Percentiles rank a stretch among this genome's conserved stretches.
Conservation (phyloP, 768 basidiomycete species). For the Thelephora aurantiotincta region DNA sequence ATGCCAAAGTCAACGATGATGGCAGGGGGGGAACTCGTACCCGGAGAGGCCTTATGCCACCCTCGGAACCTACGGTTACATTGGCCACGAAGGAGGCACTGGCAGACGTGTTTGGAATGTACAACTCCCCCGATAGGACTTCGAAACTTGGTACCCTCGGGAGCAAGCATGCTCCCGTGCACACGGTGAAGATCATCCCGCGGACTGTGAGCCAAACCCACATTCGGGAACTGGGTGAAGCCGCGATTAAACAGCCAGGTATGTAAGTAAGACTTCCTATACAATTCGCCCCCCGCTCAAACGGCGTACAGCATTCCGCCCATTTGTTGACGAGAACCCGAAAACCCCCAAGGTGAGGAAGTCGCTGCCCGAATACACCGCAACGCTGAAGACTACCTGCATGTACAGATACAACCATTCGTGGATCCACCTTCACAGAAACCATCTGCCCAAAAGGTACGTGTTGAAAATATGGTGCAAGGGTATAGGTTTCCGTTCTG, state of each 20-base stretch:
- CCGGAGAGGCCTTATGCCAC: conserved; percentile 29
- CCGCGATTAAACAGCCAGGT: neutral
- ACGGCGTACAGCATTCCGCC: conserved; percentile 38
- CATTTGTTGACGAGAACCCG: conserved; percentile 54
- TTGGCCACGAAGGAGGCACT: conserved; percentile 95
- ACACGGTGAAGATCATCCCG: conserved; percentile 29
- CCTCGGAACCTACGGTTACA: conserved; percentile 74
- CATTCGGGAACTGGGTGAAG: conserved; percentile 10
- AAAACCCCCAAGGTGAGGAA: conserved; percentile 21
- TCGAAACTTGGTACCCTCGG: conserved; percentile 37
- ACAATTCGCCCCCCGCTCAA: neutral
- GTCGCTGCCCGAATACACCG: conserved; percentile 17
- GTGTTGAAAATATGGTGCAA: neutral
- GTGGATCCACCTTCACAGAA: no score
- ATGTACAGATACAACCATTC: no score
- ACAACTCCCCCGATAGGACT: conserved; percentile 80
- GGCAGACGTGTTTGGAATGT: conserved; percentile 91
- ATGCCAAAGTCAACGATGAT: conserved; percentile 49
- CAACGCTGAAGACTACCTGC: no score
- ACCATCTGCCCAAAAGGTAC: conserved; percentile 6
- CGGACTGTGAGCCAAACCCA: conserved; percentile 6
- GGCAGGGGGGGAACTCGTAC: conserved; percentile 26
- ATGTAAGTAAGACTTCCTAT: neutral
- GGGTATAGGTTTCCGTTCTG: neutral
- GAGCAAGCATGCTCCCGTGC: conserved; percentile 61